Percentiles rank a stretch among this genome's conserved stretches.
These are phyloP conservation scores for Hamamelis virginiana DNA, from an alignment of 164 flowering plant genomes.

Conservation along the genomic window DNA sequence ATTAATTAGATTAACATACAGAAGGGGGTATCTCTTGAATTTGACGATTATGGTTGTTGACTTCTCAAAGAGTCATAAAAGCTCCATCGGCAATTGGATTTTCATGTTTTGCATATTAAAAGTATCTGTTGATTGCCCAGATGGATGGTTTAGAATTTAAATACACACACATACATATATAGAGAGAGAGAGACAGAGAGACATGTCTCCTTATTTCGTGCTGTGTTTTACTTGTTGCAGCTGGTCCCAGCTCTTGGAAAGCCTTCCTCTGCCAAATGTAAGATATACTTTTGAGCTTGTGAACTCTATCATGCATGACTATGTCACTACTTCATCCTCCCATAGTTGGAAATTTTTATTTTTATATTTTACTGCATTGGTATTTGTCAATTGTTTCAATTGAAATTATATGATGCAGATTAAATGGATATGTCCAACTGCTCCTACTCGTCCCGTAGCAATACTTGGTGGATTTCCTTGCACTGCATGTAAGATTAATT, in stretches of 20 bases:
- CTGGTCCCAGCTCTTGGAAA: constrained; percentile 64
- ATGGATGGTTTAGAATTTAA: neutral
- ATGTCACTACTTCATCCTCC: neutral
- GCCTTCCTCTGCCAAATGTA: constrained; percentile 75
- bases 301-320: neutral
- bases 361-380: neutral
- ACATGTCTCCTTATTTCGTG: constrained; percentile 6
- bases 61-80: neutral
- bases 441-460: constrained; percentile 75
- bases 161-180: neutral
- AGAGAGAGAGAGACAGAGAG: too few species aligned
- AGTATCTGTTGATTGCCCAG: neutral
- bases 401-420: constrained; percentile 37
- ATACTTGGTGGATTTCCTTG: constrained; percentile 68
- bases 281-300: constrained; percentile 6
- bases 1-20: neutral
- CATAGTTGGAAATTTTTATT: neutral
- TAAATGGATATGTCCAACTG: constrained; percentile 84
- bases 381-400: neutral
- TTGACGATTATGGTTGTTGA: neutral
- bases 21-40: neutral
- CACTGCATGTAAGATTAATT: constrained; percentile 58
- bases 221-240: constrained; percentile 37
- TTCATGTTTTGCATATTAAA: neutral
- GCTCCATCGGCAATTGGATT: neutral